Conservation (phyloP, 2,329 filamentous ascomycete species). For the Ceratocystis cubensis region DNA sequence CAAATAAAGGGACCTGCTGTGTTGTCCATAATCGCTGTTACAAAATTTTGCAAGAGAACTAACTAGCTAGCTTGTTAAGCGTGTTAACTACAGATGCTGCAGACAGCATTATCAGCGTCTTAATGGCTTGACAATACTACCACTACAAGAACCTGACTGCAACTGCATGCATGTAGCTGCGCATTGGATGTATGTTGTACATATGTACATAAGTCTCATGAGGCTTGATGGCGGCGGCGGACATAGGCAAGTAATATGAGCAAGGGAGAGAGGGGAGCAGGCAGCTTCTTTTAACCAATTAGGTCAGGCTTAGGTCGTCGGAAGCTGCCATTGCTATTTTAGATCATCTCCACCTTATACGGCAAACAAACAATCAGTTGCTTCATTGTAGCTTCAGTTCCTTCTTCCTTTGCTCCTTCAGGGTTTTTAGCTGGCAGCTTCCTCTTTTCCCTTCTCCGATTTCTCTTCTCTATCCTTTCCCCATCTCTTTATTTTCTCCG, state of each 20-base stretch:
- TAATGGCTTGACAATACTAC: too few species aligned
- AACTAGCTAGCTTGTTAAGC: too few species aligned
- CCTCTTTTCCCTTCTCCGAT: background rate
- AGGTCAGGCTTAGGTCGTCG: background rate
- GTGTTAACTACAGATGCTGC: too few species aligned
- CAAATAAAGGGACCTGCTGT: too few species aligned
- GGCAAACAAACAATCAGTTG: background rate
- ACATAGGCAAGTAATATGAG: too few species aligned
- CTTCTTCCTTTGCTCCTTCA: background rate
- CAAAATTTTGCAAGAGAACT: too few species aligned
- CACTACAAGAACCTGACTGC: too few species aligned
- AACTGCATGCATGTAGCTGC: too few species aligned
- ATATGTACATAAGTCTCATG: background rate
- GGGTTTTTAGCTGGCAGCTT: background rate
- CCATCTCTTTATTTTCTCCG: background rate
- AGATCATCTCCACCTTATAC: background rate
- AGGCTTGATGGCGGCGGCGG: background rate
- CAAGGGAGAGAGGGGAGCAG: too few species aligned
- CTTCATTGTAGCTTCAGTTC: background rate
- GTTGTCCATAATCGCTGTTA: too few species aligned
- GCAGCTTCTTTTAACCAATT: background rate
- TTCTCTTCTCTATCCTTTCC: background rate
- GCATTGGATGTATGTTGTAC: background rate
- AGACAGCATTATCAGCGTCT: too few species aligned
- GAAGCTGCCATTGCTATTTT: background rate